Evolutionary conservation across 192 early-diverging fungal genomes (phyloP).

Genomic region (Bifiguratus adelaidae): DNA sequence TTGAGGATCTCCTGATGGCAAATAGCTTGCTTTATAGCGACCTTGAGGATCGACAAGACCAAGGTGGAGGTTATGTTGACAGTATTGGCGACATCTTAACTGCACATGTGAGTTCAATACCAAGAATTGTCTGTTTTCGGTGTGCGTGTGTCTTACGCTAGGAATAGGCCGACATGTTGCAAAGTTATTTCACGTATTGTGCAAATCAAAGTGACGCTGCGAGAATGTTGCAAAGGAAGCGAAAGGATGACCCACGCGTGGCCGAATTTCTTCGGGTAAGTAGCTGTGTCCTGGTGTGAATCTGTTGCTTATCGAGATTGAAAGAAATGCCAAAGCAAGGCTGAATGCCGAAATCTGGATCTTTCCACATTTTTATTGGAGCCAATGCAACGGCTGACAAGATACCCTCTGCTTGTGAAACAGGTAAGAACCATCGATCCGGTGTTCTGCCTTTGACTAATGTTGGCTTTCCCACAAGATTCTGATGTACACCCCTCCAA

Average conservation of each 20-base stretch:
- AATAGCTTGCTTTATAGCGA: conserved; percentile 61
- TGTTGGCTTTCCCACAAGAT: conserved; percentile 30
- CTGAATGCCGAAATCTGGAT: conserved; percentile 59
- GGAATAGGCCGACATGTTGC: conserved; percentile 41
- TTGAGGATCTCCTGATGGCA: conserved; percentile 56
- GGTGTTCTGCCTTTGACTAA: too few species aligned
- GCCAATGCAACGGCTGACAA: conserved; percentile 89
- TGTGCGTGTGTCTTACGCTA: too few species aligned
- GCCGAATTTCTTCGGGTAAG: conserved; percentile 54
- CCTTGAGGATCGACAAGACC: conserved; percentile 43
- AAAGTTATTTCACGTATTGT: conserved; percentile 55
- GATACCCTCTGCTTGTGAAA: conserved; percentile 82
- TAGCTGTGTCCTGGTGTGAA: conserved; percentile 2
- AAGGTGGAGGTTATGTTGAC: conserved; percentile 37
- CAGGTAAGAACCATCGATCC: conserved; percentile 29
- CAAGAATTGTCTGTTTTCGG: not conserved
- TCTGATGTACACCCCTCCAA: conserved; percentile 68
- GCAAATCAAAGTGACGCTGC: conserved; percentile 50
- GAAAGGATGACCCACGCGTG: conserved; percentile 35
- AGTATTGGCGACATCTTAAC: conserved; percentile 71
- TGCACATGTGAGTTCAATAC: conserved; percentile 23
- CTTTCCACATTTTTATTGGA: conserved; percentile 73
- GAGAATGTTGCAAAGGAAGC: conserved; percentile 44
- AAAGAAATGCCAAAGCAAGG: conserved; percentile 40
- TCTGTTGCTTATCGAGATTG: conserved; percentile 4